A percentile compares a stretch with the other conserved stretches of the same genome.
These are phyloP conservation scores for Fomitopsis serialis DNA, from an alignment of 768 basidiomycete genomes.

Conservation along the genomic window DNA sequence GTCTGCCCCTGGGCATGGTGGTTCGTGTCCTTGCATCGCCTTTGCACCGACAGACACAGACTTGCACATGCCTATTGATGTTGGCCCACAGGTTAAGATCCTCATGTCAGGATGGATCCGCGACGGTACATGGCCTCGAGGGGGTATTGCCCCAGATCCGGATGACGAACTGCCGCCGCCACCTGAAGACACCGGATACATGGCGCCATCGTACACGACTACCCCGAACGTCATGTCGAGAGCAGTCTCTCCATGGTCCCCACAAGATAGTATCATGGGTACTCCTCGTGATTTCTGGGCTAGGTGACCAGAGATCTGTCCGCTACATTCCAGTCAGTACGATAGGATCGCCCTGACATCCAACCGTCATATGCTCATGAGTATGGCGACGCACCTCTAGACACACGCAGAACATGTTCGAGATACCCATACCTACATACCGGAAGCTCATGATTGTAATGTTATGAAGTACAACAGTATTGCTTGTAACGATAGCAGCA, in stretches of 20 bases:
- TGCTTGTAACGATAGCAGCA: slow-evolving; percentile 2
- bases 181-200: neutral
- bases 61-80: neutral
- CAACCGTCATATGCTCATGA: too few species aligned
- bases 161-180: slow-evolving; percentile 39
- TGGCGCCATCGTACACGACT: neutral
- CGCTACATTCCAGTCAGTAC: neutral
- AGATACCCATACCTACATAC: neutral
- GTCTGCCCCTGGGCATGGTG: slow-evolving; percentile 57
- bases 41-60: neutral
- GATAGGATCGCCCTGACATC: neutral
- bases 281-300: neutral
- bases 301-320: neutral
- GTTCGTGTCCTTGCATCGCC: slow-evolving; percentile 35
- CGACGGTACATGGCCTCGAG: slow-evolving; percentile 73
- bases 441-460: neutral
- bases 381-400: too few species aligned
- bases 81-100: slow-evolving; percentile 54
- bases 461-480: neutral
- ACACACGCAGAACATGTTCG: neutral
- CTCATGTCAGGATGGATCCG: slow-evolving; percentile 71
- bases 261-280: neutral
- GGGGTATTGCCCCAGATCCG: slow-evolving; percentile 52
- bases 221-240: neutral
- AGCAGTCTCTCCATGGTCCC: neutral